Conservation (phyloP, 805 yeast genomes). For the Candida vartiovaarae region DNA sequence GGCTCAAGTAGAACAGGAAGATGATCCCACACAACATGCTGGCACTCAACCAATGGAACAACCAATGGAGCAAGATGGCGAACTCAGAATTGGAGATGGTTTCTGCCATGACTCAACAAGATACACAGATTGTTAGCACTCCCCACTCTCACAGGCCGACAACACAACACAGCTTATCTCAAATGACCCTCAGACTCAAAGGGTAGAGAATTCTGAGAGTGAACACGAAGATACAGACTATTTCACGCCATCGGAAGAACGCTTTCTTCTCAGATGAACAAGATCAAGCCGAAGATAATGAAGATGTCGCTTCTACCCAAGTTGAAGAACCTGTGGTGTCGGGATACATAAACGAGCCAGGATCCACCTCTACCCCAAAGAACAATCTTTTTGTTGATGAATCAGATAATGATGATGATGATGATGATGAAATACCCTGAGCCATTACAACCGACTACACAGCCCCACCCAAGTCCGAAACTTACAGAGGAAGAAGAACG, state of each 20-base stretch:
- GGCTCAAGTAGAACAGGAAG: not conserved
- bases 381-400: constrained; percentile 13
- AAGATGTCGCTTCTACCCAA: not conserved
- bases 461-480: not conserved
- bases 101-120: too few relatives aligned
- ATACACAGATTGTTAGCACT: too few relatives aligned
- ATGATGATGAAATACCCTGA: not conserved
- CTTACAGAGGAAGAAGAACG: constrained; percentile 1
- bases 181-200: not conserved
- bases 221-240: not conserved
- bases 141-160: too few relatives aligned
- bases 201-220: not conserved
- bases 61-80: too few relatives aligned
- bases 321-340: not conserved
- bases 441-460: not conserved
- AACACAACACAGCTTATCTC: too few relatives aligned
- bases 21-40: too few relatives aligned
- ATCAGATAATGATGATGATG: constrained; percentile 11
- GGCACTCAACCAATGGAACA: not conserved
- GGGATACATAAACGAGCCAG: not conserved
- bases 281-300: constrained; percentile 1
- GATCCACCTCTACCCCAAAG: not conserved
- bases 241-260: not conserved
- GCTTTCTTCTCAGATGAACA: constrained; percentile 1
- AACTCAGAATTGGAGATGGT: too few relatives aligned